These are phyloP conservation scores for Globisporangium cystogenes DNA, from an alignment of 352 stramenopile genomes.

Conservation along the genomic window DNA sequence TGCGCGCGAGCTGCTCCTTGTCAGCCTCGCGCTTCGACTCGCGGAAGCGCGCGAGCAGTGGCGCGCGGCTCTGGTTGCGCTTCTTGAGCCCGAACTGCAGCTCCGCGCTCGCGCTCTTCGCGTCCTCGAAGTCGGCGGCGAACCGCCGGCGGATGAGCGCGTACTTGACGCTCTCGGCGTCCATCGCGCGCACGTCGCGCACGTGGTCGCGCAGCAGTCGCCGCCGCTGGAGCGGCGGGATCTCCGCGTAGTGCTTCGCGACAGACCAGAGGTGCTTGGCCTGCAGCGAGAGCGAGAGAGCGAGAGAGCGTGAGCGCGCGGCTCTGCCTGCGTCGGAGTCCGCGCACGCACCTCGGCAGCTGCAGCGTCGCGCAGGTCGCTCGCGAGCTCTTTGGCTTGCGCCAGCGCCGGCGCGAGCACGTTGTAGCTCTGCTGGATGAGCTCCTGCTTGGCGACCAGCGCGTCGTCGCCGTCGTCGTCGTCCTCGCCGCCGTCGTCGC, in stretches of 20 bases:
- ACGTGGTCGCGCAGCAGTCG: constrained; percentile 63
- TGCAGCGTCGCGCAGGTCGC: constrained; percentile 28
- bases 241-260: constrained; percentile 48
- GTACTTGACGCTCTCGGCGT: constrained; percentile 56
- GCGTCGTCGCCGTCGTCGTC: constrained; percentile 33
- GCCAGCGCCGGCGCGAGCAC: constrained; percentile 34
- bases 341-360: constrained; percentile 19
- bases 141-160: constrained; percentile 33
- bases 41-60: constrained; percentile 37
- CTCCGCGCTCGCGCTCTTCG: constrained; percentile 26
- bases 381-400: constrained; percentile 36
- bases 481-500: constrained; percentile 22
- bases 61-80: constrained; percentile 48
- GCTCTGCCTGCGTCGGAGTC: too few species aligned
- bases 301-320: too few species aligned
- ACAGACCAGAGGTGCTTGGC: constrained; percentile 34
- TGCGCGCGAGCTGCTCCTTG: constrained; percentile 19
- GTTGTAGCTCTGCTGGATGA: constrained; percentile 47
- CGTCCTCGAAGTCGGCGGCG: constrained; percentile 30
- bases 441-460: constrained; percentile 53
- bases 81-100: constrained; percentile 53
- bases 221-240: constrained; percentile 42
- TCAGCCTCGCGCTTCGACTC: constrained; percentile 54
- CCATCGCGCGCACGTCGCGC: constrained; percentile 49
- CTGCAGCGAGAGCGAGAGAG: constrained; percentile 6